These are phyloP conservation scores for Vitis hybrid DNA, from an alignment of 177 flowering plant genomes.

Conservation along the genomic window DNA sequence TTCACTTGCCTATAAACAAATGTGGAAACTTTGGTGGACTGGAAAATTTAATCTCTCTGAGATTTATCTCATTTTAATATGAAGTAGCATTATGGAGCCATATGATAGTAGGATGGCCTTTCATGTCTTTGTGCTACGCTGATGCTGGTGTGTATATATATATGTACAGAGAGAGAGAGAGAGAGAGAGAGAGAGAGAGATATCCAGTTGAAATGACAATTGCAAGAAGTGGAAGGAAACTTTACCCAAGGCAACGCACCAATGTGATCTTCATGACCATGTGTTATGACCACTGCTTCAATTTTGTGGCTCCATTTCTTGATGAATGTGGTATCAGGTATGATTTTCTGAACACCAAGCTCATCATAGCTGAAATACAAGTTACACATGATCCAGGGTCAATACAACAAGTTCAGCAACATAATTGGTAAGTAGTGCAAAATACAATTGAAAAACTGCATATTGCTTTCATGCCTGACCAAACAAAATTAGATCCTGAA, in stretches of 20 bases:
- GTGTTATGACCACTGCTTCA: slow-evolving; percentile 96
- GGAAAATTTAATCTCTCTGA: too few species aligned
- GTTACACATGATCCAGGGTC: neutral
- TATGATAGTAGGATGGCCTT: too few species aligned
- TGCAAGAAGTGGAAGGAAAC: slow-evolving; percentile 44
- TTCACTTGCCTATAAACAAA: too few species aligned
- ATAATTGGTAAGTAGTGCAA: neutral
- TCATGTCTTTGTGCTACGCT: too few species aligned
- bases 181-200: too few species aligned
- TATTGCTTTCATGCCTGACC: neutral
- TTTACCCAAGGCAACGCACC: slow-evolving; percentile 99
- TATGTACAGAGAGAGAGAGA: too few species aligned
- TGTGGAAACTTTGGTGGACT: too few species aligned
- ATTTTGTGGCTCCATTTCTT: slow-evolving; percentile 97
- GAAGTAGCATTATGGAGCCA: too few species aligned
- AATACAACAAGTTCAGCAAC: neutral
- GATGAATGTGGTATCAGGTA: slow-evolving; percentile 94
- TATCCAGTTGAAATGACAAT: neutral
- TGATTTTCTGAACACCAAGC: slow-evolving; percentile 91
- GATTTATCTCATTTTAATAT: too few species aligned
- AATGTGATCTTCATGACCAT: slow-evolving; percentile 99
- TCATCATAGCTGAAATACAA: slow-evolving; percentile 72
- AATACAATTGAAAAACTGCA: neutral
- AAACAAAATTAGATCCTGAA: neutral
- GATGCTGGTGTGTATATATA: too few species aligned